Percentiles rank a stretch among this genome's conserved stretches.
These are phyloP conservation scores for Lecanoromycetidae sp. DNA, from an alignment of 2,329 filamentous ascomycete species.

Conservation along the genomic window DNA sequence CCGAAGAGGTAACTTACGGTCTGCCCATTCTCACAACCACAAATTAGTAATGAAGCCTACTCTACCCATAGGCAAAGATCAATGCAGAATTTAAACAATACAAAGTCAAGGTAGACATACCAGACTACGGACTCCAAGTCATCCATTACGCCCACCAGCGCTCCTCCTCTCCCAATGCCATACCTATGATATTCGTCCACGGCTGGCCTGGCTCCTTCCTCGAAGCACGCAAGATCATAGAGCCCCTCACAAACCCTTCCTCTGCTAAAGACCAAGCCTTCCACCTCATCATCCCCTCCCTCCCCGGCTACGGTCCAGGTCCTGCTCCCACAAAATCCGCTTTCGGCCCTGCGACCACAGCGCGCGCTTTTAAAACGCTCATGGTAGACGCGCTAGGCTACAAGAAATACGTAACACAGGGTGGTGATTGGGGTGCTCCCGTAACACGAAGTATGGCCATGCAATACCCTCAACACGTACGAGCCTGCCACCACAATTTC, in stretches of 20 bases:
- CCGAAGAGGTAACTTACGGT: conserved; percentile 18
- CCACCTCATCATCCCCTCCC: conserved; percentile 36
- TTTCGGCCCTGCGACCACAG: conserved; percentile 24
- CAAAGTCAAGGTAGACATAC: conserved; percentile 27
- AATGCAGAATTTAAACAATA: conserved; percentile 28
- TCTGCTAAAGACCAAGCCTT: conserved; percentile 28
- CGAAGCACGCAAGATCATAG: conserved; percentile 27
- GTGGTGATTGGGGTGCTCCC: conserved; percentile 17
- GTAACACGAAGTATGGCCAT: conserved; percentile 12
- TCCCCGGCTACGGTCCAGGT: conserved; percentile 36
- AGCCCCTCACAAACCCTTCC: conserved; percentile 23
- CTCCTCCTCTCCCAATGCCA: conserved; percentile 16
- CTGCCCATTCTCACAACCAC: not conserved
- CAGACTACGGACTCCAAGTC: conserved; percentile 28
- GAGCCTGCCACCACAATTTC: conserved; percentile 13
- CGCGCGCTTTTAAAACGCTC: conserved; percentile 23
- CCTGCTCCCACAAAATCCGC: conserved; percentile 24
- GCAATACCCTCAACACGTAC: conserved; percentile 10
- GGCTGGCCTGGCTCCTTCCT: conserved; percentile 32
- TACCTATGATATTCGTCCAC: conserved; percentile 17
- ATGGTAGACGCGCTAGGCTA: conserved; percentile 22
- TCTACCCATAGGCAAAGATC: conserved; percentile 22
- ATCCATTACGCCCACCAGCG: conserved; percentile 30
- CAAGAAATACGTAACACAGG: conserved; percentile 18
- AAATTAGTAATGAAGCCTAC: not conserved